These are phyloP conservation scores for Boletus sp. DNA, from an alignment of 768 basidiomycete species.

Conservation along the genomic window DNA sequence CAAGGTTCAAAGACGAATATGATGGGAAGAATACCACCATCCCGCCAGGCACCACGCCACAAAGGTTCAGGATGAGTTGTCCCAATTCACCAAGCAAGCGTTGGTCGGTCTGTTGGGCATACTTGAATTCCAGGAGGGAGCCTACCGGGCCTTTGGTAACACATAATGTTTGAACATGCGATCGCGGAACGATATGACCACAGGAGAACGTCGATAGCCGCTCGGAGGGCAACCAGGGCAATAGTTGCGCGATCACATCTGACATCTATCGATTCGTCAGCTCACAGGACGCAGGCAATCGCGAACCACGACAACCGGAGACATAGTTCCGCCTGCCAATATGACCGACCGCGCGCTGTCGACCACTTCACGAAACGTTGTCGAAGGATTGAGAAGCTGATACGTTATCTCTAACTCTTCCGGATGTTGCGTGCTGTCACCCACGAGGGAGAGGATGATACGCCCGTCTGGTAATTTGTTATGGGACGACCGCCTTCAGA, in stretches of 20 bases:
- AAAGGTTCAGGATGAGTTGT: constrained; percentile 76
- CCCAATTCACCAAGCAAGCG: constrained; percentile 77
- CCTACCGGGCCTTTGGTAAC: constrained; percentile 74
- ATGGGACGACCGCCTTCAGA: neutral
- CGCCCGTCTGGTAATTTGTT: constrained; percentile 62
- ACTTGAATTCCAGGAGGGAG: constrained; percentile 76
- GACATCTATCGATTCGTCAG: constrained; percentile 55
- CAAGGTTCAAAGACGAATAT: constrained; percentile 72
- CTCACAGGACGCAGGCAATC: neutral
- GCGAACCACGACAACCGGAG: constrained; percentile 62
- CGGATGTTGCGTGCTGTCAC: constrained; percentile 33
- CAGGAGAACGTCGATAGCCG: constrained; percentile 83
- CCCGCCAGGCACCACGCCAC: constrained; percentile 75
- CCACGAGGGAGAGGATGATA: constrained; percentile 53
- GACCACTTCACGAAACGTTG: constrained; percentile 80
- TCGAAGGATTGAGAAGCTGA: constrained; percentile 88
- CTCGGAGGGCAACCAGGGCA: constrained; percentile 57
- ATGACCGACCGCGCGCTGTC: constrained; percentile 80
- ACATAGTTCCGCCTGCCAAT: constrained; percentile 97
- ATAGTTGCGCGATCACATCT: constrained; percentile 81
- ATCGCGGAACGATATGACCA: constrained; percentile 83
- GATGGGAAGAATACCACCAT: constrained; percentile 95
- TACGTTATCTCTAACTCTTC: constrained; percentile 72
- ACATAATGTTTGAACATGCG: constrained; percentile 74
- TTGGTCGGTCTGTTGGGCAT: constrained; percentile 63